A percentile compares a stretch with the other conserved stretches of the same genome.
phyloP scores from a whole-genome alignment of 768 basidiomycete genomes.

The Paxillus ammoniavirescens region DNA sequence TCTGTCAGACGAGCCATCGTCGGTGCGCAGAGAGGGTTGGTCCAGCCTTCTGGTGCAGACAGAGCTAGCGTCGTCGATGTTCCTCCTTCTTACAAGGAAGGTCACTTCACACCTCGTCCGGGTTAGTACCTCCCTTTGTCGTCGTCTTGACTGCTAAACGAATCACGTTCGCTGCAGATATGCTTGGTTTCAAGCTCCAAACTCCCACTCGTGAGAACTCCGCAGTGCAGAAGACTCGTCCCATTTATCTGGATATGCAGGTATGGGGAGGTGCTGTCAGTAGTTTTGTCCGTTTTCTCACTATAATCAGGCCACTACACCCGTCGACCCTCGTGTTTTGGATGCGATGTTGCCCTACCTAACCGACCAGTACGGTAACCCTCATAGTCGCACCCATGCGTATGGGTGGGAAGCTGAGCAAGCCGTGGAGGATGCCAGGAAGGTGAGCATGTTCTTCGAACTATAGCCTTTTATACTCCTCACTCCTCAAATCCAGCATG shows the following conservation, averaged over 20 bases:
- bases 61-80: slow-evolving; percentile 81
- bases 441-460: slow-evolving; percentile 43
- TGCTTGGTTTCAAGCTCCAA: slow-evolving; percentile 86
- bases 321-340: slow-evolving; percentile 93
- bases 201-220: slow-evolving; percentile 57
- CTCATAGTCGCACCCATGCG: slow-evolving; percentile 96
- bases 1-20: slow-evolving; percentile 20
- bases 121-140: slow-evolving; percentile 41
- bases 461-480: not conserved
- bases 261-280: slow-evolving; percentile 37
- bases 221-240: slow-evolving; percentile 62
- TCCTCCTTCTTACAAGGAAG: slow-evolving; percentile 69
- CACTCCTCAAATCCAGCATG: slow-evolving; percentile 49
- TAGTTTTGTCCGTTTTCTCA: slow-evolving; percentile 4
- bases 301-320: slow-evolving; percentile 81
- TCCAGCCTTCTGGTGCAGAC: slow-evolving; percentile 81
- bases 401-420: slow-evolving; percentile 99
- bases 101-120: slow-evolving; percentile 65
- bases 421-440: slow-evolving; percentile 89
- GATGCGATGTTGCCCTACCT: slow-evolving; percentile 96
- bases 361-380: slow-evolving; percentile 96
- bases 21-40: slow-evolving; percentile 54
- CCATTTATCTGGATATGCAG: slow-evolving; percentile 99
- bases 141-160: not conserved
- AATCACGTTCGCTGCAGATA: slow-evolving; percentile 48